These are phyloP conservation scores for Brettanomyces bruxellensis DNA, from an alignment of 805 yeast species.

Conservation along the genomic window DNA sequence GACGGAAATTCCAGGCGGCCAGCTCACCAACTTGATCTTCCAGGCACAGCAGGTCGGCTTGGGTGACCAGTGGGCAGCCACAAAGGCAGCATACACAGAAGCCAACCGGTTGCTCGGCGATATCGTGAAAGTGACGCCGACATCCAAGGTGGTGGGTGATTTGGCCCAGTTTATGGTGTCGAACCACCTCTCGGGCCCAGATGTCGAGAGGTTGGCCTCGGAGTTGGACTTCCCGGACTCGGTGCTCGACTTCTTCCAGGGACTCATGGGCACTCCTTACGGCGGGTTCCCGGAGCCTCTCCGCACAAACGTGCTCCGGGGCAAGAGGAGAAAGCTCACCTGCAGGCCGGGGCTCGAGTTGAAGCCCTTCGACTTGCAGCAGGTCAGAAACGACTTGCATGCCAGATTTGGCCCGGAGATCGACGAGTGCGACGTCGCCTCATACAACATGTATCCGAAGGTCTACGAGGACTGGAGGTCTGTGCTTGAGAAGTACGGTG, in stretches of 20 bases:
- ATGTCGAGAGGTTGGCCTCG: slow-evolving; percentile 77
- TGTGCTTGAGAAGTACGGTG: slow-evolving; percentile 73
- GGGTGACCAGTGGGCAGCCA: slow-evolving; percentile 94
- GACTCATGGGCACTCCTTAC: slow-evolving; percentile 97
- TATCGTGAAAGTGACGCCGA: slow-evolving; percentile 96
- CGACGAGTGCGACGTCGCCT: slow-evolving; percentile 84
- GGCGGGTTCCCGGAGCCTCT: slow-evolving; percentile 99
- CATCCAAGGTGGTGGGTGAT: slow-evolving; percentile 99
- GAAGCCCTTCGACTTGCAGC: slow-evolving; percentile 71
- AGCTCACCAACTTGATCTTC: slow-evolving; percentile 93
- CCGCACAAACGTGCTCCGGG: slow-evolving; percentile 81
- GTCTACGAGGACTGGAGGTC: slow-evolving; percentile 85
- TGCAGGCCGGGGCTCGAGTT: slow-evolving; percentile 88
- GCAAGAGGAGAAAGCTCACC: slow-evolving; percentile 85
- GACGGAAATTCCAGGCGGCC: slow-evolving; percentile 99
- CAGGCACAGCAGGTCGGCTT: slow-evolving; percentile 99
- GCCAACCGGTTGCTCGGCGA: slow-evolving; percentile 93
- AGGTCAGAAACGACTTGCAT: slow-evolving; percentile 62
- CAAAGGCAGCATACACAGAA: slow-evolving; percentile 86
- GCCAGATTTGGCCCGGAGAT: slow-evolving; percentile 69
- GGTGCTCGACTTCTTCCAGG: slow-evolving; percentile 96
- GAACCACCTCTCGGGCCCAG: slow-evolving; percentile 79
- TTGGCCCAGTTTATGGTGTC: slow-evolving; percentile 99
- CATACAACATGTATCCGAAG: slow-evolving; percentile 96
- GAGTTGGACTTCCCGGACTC: slow-evolving; percentile 98